These are phyloP conservation scores for Didymella lethalis DNA, from an alignment of 2,329 filamentous ascomycete species.

Conservation along the genomic window DNA sequence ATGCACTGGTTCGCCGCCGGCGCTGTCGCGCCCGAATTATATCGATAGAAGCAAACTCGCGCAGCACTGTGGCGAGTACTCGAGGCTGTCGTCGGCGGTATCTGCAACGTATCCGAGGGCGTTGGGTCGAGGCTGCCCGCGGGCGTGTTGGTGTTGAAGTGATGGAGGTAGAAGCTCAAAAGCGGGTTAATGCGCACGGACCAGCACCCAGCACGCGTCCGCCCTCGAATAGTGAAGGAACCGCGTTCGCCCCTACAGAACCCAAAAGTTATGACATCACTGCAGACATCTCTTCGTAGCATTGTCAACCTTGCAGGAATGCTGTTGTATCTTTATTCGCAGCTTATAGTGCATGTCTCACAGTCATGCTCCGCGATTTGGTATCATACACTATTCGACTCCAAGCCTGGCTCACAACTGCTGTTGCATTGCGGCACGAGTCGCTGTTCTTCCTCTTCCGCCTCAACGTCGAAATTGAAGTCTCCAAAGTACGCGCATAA, in stretches of 20 bases:
- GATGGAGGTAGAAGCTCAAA: slow-evolving; percentile 17
- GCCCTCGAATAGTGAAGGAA: slow-evolving; percentile 3
- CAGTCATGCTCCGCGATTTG: neutral
- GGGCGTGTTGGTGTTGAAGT: slow-evolving; percentile 21
- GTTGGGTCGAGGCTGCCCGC: slow-evolving; percentile 23
- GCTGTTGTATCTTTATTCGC: neutral
- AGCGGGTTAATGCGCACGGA: slow-evolving; percentile 1
- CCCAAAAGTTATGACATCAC: neutral
- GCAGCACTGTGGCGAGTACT: neutral
- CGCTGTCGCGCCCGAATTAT: slow-evolving; percentile 8
- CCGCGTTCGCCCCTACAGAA: neutral
- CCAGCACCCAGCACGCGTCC: slow-evolving; percentile 6
- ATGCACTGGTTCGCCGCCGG: slow-evolving; percentile 29
- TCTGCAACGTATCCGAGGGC: neutral
- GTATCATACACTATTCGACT: neutral
- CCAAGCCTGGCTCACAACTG: neutral
- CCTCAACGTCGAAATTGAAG: slow-evolving; percentile 52
- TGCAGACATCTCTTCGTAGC: neutral
- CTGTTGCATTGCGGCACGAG: neutral
- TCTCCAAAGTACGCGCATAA: slow-evolving; percentile 67
- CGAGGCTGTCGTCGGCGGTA: neutral
- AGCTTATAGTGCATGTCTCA: neutral
- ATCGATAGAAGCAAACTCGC: neutral
- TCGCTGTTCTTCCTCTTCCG: slow-evolving; percentile 19
- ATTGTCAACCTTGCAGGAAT: too few relatives aligned